Evolutionary conservation across 768 basidiomycete species (phyloP).

Genomic region (Piloderma croceum): DNA sequence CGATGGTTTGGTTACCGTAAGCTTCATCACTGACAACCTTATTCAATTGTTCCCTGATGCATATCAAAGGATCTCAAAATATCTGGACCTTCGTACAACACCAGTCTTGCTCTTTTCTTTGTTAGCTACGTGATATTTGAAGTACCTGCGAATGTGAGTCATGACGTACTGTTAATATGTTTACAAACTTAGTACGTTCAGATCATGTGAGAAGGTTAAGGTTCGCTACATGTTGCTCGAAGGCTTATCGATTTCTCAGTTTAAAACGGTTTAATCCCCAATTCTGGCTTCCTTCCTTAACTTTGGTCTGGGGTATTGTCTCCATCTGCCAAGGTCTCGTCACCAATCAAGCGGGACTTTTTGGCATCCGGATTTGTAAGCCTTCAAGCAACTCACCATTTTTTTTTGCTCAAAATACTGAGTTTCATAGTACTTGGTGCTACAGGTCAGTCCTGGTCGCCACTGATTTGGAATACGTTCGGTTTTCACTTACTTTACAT

Average conservation of each 20-base stretch:
- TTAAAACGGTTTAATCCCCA: conserved; percentile 57
- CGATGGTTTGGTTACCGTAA: conserved; percentile 44
- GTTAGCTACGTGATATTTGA: conserved; percentile 58
- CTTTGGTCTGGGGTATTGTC: conserved; percentile 52
- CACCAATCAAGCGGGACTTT: conserved; percentile 46
- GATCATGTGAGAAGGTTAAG: too few species aligned
- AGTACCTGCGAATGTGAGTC: conserved; percentile 50
- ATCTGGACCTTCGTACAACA: conserved; percentile 48
- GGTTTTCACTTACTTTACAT: too few species aligned
- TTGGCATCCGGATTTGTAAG: conserved; percentile 45
- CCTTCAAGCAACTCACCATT: conserved; percentile 6
- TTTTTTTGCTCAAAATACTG: not conserved
- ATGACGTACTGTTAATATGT: too few species aligned
- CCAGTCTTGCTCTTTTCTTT: conserved; percentile 54
- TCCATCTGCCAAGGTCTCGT: conserved; percentile 53
- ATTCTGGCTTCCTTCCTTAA: conserved; percentile 56
- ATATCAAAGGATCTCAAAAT: conserved; percentile 43
- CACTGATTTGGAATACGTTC: too few species aligned
- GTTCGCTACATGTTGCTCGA: too few species aligned
- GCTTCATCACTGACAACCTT: conserved; percentile 1
- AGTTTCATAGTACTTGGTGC: too few species aligned
- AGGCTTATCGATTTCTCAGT: conserved; percentile 22
- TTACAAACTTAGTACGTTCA: too few species aligned
- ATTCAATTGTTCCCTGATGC: not conserved
- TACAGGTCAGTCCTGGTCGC: too few species aligned